Base-by-base conservation (phyloP, 805 yeast genomes). In the Millerozyma acaciae region DNA sequence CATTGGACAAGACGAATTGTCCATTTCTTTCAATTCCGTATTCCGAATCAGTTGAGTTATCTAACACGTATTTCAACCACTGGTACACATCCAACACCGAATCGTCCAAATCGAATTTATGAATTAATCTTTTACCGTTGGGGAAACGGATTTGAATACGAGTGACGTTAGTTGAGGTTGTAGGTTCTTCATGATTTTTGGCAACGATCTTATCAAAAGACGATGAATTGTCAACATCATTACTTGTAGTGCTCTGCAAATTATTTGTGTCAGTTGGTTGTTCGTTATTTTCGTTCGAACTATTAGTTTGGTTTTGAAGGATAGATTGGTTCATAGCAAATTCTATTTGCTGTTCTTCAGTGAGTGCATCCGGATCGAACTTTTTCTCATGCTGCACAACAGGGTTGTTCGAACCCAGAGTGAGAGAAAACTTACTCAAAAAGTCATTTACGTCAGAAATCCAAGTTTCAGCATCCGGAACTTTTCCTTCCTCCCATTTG, bases 91-190 rank as follows among this genome's bases (percentile, higher is more conserved):
- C 56, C 3, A 64, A 38, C 0, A 93, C 86, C 3, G 70, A 63
- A 43, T 84, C 95, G 3, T 35, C 18, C 8, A 73, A 48, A 6
- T 60, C 58, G 52, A 90, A 81, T 30, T 75, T 75, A 31, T 74
- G 77, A 10, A 84, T 69, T 13, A 76, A 63, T 39, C 87, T 73
- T 40, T 77, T 73, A 4, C 97, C 97, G 49, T 77, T 81, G 2
- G 93, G 94, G 38, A 88, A 73, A 52, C 96, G 74, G 10, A 89
- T 76, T 57, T 87, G 96, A 16, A 93, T 74, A 47, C 96, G 68
- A 0, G 96, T 85, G 5, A 69, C 62, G 0, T 78, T 67, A 6
- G 22, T 13, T 6, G 67, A 58, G 0, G 76, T 72, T 8, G 73
- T 79, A 1, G 96, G 94, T 48, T 88, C 96, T 0, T 64, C 62